phyloP scores from a whole-genome alignment of 116 monocot species.

The Trichopus zeylanicus region DNA sequence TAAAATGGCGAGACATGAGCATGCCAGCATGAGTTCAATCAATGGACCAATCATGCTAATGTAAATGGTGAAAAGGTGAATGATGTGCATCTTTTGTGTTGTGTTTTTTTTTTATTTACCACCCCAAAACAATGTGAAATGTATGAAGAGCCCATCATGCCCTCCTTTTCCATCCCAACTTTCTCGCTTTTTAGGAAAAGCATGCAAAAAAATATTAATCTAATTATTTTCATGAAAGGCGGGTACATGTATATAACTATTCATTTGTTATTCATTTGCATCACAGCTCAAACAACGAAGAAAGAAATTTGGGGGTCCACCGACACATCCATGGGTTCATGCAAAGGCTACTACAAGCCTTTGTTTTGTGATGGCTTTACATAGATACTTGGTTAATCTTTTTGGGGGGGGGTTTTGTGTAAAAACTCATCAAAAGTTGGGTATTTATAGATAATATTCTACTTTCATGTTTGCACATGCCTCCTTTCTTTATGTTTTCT shows the following conservation, averaged over 20 bases:
- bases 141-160: constrained; percentile 3
- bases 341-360: too few species aligned
- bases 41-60: constrained; percentile 1
- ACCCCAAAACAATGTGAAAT: constrained; percentile 2
- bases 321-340: too few species aligned
- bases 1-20: neutral
- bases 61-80: constrained; percentile 1
- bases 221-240: neutral
- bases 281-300: too few species aligned
- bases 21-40: neutral
- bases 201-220: neutral
- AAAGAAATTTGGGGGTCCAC: too few species aligned
- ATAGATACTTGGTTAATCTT: too few species aligned
- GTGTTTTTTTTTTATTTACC: neutral
- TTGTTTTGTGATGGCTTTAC: too few species aligned
- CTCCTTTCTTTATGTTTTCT: too few species aligned
- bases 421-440: too few species aligned
- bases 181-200: neutral
- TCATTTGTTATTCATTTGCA: too few species aligned
- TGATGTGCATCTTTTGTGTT: neutral
- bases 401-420: too few species aligned
- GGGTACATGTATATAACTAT: neutral
- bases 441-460: too few species aligned
- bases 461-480: too few species aligned
- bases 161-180: constrained; percentile 5